Conservation (phyloP, 2,329 filamentous ascomycete genomes). For the Penicillium sp. region DNA sequence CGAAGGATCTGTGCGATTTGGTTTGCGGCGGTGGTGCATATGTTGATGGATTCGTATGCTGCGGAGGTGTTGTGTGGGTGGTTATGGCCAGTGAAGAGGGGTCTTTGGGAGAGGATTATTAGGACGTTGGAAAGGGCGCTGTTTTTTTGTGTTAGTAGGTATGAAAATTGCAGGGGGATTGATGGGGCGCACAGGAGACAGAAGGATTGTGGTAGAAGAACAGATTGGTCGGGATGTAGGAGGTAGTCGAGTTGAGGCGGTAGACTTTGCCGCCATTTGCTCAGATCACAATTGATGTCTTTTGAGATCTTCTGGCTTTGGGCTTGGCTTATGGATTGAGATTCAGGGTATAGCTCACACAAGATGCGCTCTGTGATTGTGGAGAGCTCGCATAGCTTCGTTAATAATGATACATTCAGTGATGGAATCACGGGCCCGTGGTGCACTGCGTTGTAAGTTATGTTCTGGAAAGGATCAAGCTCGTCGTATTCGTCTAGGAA, state of each 20-base stretch:
- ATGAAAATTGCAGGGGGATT: background rate
- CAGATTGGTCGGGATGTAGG: slow-evolving; percentile 18
- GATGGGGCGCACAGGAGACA: slow-evolving; percentile 17
- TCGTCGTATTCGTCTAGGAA: slow-evolving; percentile 36
- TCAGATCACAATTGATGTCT: slow-evolving; percentile 22
- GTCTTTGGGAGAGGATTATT: slow-evolving; percentile 42
- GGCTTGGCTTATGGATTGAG: slow-evolving; percentile 13
- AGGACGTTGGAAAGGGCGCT: slow-evolving; percentile 38
- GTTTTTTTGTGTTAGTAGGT: background rate
- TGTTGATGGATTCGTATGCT: slow-evolving; percentile 26
- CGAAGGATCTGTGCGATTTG: slow-evolving; percentile 35
- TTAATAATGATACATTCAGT: slow-evolving; percentile 21
- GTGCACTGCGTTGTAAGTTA: slow-evolving; percentile 28
- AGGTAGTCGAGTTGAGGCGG: slow-evolving; percentile 23
- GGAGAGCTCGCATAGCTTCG: slow-evolving; percentile 31
- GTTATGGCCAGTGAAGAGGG: slow-evolving; percentile 32
- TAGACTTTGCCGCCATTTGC: slow-evolving; percentile 22
- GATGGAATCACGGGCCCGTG: slow-evolving; percentile 13
- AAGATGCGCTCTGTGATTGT: slow-evolving; percentile 35
- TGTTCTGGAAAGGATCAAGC: slow-evolving; percentile 47
- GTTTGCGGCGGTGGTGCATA: slow-evolving; percentile 33
- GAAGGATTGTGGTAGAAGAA: slow-evolving; percentile 18
- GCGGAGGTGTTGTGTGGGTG: slow-evolving; percentile 16
- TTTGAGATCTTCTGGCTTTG: slow-evolving; percentile 14
- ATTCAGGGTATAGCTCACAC: slow-evolving; percentile 29